A percentile compares a stretch with the other conserved stretches of the same genome.
These are phyloP conservation scores for Tausonia pullulans DNA, from an alignment of 1,284 basidiomycete species.

Conservation along the genomic window DNA sequence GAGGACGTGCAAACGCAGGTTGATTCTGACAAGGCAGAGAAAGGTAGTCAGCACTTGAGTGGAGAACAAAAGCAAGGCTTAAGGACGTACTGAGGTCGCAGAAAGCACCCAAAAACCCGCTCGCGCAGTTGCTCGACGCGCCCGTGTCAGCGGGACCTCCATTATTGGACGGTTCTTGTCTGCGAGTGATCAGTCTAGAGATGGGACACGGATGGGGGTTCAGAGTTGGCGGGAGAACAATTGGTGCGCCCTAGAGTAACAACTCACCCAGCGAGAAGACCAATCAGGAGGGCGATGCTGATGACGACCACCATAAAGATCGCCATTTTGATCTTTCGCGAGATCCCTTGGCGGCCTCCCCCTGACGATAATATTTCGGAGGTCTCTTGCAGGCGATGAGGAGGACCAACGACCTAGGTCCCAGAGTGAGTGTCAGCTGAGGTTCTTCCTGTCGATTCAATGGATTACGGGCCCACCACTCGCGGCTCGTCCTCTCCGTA, in stretches of 20 bases:
- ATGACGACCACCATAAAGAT: background rate
- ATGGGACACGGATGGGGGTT: too few relatives aligned
- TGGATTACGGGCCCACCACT: background rate
- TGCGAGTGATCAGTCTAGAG: too few relatives aligned
- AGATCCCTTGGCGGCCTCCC: too few relatives aligned
- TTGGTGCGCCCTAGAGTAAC: background rate
- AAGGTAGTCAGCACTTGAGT: background rate
- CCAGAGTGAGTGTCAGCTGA: background rate
- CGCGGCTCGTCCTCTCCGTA: background rate
- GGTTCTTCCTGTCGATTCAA: background rate
- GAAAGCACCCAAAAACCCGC: slow-evolving; percentile 39
- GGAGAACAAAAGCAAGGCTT: background rate
- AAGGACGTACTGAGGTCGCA: slow-evolving; percentile 47
- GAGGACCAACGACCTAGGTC: background rate
- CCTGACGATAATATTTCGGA: too few relatives aligned
- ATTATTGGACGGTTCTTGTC: too few relatives aligned
- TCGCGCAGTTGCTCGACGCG: slow-evolving; percentile 30
- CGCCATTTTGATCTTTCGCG: too few relatives aligned
- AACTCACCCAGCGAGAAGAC: background rate
- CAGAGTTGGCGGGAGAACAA: too few relatives aligned
- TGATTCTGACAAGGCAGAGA: slow-evolving; percentile 38
- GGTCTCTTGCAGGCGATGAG: background rate
- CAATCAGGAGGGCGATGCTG: background rate
- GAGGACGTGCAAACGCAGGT: slow-evolving; percentile 49
- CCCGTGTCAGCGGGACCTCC: too few relatives aligned